Base-by-base conservation (phyloP, 768 basidiomycete species). In the Chalciporus chontae region DNA sequence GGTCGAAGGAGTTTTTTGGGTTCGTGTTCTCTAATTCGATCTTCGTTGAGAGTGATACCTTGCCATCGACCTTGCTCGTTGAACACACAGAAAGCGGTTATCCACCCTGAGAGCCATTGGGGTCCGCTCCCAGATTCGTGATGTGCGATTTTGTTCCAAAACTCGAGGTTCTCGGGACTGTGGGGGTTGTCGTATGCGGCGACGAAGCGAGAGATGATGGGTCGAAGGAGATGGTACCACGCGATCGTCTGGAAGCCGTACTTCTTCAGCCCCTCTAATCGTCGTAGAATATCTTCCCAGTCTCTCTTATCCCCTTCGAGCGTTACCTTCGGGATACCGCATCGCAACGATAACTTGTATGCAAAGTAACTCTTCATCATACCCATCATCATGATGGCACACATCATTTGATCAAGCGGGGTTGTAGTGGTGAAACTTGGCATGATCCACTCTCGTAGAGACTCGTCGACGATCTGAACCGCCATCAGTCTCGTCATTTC, bases 391-490 rank as follows among this genome's bases (percentile, higher is more conserved):
- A 70, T 60, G 29, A 74, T 67, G 6, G 73, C 67, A 31, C 64
- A 71, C 0, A 69, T 60, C n/a, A 65, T 66, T 2, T 56, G 67
- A 43, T 77, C 76, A 31, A 63, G 64, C 4, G 27, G 15, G 0
- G 73, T 75, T 6, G 77, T 78, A 2, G 77, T 79, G 8, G 71
- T 66, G 55, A 79, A 77, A 26, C 63, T 44, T 5, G 76, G 76
- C 15, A 71, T 58, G 34, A 77, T 64, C 73, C 76, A 78, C 0
- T 68, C 59, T 26, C 65, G 59, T 4, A 78, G 58, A 0, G 55
- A 44, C 4, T 63, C 56, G 50, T 64, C 57, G 2, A 55, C 31
- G 40, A 70, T 54, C 5, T 51, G 51, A 10, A 55, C 49, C n/a
- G 51, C 58, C 54, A 67, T 59, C 36, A 67, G 21, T 13, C 48